These are phyloP conservation scores for Nannizziopsis arthrosporioides DNA, from an alignment of 2,329 filamentous ascomycete species.

Conservation along the genomic window DNA sequence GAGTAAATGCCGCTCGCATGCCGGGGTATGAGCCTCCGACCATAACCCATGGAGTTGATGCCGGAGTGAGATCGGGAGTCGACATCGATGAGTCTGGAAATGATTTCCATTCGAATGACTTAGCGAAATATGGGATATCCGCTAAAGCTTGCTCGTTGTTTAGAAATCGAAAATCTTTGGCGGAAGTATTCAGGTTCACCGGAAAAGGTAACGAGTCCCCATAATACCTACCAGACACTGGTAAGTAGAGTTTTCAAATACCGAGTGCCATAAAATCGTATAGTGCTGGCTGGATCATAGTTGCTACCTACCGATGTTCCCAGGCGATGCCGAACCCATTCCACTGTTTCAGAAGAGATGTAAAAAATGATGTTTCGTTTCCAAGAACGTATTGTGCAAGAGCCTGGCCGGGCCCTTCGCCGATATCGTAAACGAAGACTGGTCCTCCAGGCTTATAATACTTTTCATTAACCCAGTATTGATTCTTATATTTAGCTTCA, in stretches of 20 bases:
- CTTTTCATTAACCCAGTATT: constrained; percentile 43
- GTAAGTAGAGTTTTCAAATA: background rate
- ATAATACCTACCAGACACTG: constrained; percentile 27
- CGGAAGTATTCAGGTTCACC: constrained; percentile 25
- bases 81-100: constrained; percentile 16
- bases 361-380: constrained; percentile 24
- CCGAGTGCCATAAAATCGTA: background rate
- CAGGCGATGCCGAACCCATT: constrained; percentile 30
- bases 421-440: constrained; percentile 39
- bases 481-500: constrained; percentile 43
- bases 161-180: constrained; percentile 33
- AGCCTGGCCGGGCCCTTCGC: constrained; percentile 34
- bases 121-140: constrained; percentile 36
- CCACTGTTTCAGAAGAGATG: constrained; percentile 25
- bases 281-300: background rate
- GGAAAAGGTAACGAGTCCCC: constrained; percentile 32
- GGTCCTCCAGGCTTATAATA: constrained; percentile 46
- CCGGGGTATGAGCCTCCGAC: constrained; percentile 38
- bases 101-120: constrained; percentile 27
- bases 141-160: constrained; percentile 35
- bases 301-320: constrained; percentile 31
- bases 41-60: constrained; percentile 36
- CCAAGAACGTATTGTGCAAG: constrained; percentile 29
- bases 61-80: constrained; percentile 28
- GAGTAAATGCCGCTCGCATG: constrained; percentile 34